Conservation (phyloP, 1,284 basidiomycete genomes). For the Ceratorhiza oryzae-sativae region DNA sequence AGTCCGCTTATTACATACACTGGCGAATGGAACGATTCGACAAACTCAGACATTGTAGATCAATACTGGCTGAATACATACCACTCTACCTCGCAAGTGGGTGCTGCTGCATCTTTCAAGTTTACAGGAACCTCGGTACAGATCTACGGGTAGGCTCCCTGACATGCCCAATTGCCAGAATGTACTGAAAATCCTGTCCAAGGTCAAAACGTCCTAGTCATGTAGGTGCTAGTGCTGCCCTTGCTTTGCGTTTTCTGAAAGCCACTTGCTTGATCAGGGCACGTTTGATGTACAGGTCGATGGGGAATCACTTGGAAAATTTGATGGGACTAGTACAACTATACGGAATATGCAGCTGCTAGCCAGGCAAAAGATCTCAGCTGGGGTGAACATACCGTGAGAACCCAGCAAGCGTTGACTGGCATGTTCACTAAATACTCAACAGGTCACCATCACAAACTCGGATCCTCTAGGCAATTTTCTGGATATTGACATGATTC, state of each 20-base stretch:
- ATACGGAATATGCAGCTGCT: slow-evolving; percentile 14
- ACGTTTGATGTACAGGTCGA: slow-evolving; percentile 20
- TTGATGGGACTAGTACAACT: slow-evolving; percentile 1
- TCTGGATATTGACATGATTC: slow-evolving; percentile 18
- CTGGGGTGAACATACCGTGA: slow-evolving; percentile 27
- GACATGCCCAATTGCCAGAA: background rate
- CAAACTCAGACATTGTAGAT: slow-evolving; percentile 14
- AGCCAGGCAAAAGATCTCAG: background rate
- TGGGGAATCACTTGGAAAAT: slow-evolving; percentile 13
- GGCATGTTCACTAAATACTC: background rate
- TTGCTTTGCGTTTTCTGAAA: background rate
- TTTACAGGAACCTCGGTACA: slow-evolving; percentile 30
- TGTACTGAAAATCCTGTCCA: background rate
- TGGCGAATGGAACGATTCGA: slow-evolving; percentile 32
- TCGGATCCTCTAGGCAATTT: slow-evolving; percentile 11
- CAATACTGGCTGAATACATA: slow-evolving; percentile 26
- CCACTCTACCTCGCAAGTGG: slow-evolving; percentile 26
- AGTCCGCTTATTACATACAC: slow-evolving; percentile 29
- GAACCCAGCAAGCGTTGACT: background rate
- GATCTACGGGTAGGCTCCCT: slow-evolving; percentile 18
- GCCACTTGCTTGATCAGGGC: background rate
- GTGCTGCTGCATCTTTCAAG: slow-evolving; percentile 22
- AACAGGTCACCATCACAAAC: slow-evolving; percentile 30
- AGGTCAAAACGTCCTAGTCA: slow-evolving; percentile 35
- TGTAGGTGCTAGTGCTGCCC: background rate